Base-by-base conservation (phyloP, 345 rosid species). In the Brassica napus region DNA sequence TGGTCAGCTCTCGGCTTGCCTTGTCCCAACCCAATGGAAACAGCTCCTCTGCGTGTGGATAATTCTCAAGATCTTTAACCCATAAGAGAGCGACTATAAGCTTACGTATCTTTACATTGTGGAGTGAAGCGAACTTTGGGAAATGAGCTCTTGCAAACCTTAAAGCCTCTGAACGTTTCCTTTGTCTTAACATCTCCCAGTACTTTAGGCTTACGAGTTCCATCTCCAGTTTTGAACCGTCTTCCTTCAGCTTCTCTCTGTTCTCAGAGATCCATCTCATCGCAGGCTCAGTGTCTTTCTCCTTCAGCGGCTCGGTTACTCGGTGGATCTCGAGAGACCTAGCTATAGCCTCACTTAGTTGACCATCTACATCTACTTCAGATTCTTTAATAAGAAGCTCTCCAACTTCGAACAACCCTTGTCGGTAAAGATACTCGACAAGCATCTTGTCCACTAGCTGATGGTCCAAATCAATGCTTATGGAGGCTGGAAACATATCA, bases 321-420 rank as follows among this genome's bases (percentile, higher is more conserved):
- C 72, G 85, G 76, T 85, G 75, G 81, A 91, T 66, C 79, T 91
- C 90, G 65, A 87, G 60, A 68, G 81, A 91, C 39, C 86, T 91
- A 71, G 87, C 86, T 79, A 83, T 86, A 26, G 77, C 60, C 71
- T 63, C 73, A 61, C 66, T 63, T 8, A 42, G 49, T 42, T 10
- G 49, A 42, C 10, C 49, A 42, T 80, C 86, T 78, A 82, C 88
- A 14, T 88, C 79, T 79, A 82, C 89, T 62, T 81, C 87, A 79
- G 90, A 86, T 74, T 93, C 98, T 63, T 77, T 81, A 68, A 83
- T 79, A 10, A 92, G 79, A 83, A 86, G 88, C 81, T 94, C 97
- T 54, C 98, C 96, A 18, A 90, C 71, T 75, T 93, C 94, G 81
- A 94, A 91, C 83, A 88, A 84, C 23, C 98, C 96, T 62, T 86